phyloP scores from a whole-genome alignment of 148 eudicot species.

The Polygonum aviculare region DNA sequence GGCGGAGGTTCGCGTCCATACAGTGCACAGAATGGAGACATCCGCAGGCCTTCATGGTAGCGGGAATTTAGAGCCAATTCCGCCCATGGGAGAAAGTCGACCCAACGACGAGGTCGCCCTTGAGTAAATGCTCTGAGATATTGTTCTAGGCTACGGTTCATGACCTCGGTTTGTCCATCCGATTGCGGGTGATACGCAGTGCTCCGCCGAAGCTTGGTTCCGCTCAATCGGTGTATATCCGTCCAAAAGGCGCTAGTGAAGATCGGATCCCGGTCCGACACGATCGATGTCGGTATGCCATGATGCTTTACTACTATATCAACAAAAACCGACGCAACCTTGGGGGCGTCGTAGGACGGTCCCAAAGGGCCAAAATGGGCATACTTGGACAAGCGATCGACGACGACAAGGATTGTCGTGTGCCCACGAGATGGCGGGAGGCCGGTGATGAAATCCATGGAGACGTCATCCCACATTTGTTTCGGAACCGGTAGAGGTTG shows the following conservation, averaged over 20 bases:
- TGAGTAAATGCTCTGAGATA: background rate
- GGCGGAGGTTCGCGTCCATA: too few relatives aligned
- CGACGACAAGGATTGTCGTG: background rate
- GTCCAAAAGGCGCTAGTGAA: too few relatives aligned
- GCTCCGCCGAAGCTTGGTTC: too few relatives aligned
- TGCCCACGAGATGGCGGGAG: background rate
- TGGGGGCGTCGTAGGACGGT: background rate
- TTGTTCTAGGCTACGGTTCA: background rate
- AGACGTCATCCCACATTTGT: background rate
- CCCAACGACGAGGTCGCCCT: background rate
- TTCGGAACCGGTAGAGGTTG: background rate
- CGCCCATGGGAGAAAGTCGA: background rate
- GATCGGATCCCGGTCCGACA: too few relatives aligned
- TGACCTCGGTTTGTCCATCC: background rate
- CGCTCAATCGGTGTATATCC: too few relatives aligned
- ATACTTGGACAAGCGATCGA: background rate
- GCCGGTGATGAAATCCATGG: background rate
- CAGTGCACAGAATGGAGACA: background rate
- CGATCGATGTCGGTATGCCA: too few relatives aligned
- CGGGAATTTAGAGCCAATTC: background rate
- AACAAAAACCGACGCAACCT: background rate
- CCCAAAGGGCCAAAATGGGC: background rate
- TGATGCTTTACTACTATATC: background rate
- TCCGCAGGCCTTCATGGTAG: background rate
- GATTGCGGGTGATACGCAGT: too few relatives aligned